Evolutionary conservation across 2,329 filamentous ascomycete species (phyloP).

Genomic region (Trichoderma polysporum): DNA sequence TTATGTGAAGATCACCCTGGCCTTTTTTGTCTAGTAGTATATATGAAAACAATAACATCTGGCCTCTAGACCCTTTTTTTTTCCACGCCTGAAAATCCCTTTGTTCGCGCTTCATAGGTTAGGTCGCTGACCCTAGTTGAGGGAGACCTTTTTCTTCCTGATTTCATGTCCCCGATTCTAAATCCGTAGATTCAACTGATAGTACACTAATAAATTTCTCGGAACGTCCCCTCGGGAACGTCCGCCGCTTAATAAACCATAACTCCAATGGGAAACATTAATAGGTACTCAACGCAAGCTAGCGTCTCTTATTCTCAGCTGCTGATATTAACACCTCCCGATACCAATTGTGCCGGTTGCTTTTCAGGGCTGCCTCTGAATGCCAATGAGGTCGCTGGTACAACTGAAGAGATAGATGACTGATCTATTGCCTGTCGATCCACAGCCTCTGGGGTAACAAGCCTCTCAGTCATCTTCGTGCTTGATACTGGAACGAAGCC

Average conservation of each 20-base stretch:
- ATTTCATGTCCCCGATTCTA: conserved; percentile 10
- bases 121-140: neutral
- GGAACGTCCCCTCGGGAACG: neutral
- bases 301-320: conserved; percentile 29
- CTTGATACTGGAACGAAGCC: neutral
- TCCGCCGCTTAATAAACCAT: conserved; percentile 13
- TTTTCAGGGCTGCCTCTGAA: conserved; percentile 64
- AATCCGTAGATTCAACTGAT: conserved; percentile 14
- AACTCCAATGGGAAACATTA: conserved; percentile 18
- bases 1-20: conserved; percentile 2
- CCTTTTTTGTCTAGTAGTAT: conserved; percentile 9
- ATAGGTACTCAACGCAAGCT: conserved; percentile 17
- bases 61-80: neutral
- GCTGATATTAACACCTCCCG: conserved; percentile 33
- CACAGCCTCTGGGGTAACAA: conserved; percentile 22
- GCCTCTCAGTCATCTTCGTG: neutral
- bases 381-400: conserved; percentile 50
- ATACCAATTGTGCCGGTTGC: conserved; percentile 33
- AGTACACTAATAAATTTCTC: conserved; percentile 13
- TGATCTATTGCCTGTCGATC: conserved; percentile 17
- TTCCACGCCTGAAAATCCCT: neutral
- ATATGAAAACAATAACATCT: neutral
- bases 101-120: neutral
- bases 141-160: neutral
- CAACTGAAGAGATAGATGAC: conserved; percentile 34